phyloP scores from a whole-genome alignment of 2,329 filamentous ascomycete species.

The Cadophora luteo-olivacea region DNA sequence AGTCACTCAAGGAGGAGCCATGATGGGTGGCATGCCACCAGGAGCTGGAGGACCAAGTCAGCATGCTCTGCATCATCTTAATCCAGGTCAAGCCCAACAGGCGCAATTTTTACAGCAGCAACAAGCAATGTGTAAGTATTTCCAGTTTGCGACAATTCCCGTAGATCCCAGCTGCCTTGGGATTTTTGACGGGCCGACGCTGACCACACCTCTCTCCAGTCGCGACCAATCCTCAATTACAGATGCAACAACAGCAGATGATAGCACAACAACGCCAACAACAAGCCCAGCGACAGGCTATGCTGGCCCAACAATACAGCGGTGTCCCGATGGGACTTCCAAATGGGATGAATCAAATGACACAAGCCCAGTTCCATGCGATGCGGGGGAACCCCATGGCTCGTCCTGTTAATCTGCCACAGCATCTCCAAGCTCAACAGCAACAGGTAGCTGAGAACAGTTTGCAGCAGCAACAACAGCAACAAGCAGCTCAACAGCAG shows the following conservation, averaged over 20 bases:
- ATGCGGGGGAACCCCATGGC: slow-evolving; percentile 53
- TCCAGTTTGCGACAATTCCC: slow-evolving; percentile 3
- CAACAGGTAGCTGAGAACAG: slow-evolving; percentile 46
- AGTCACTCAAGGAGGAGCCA: slow-evolving; percentile 70
- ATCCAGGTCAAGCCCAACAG: slow-evolving; percentile 55
- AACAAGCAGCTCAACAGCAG: slow-evolving; percentile 45
- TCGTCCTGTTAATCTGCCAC: slow-evolving; percentile 53
- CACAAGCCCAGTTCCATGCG: slow-evolving; percentile 57
- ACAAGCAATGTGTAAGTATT: slow-evolving; percentile 42
- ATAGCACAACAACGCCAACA: slow-evolving; percentile 38
- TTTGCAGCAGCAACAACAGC: slow-evolving; percentile 50
- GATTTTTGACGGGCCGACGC: slow-evolving; percentile 16
- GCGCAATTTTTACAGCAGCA: slow-evolving; percentile 38
- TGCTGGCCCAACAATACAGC: slow-evolving; percentile 60
- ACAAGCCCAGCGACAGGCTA: slow-evolving; percentile 54
- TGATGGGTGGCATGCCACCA: slow-evolving; percentile 80
- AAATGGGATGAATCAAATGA: slow-evolving; percentile 60
- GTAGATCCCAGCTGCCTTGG: neutral
- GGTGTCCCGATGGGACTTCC: slow-evolving; percentile 60
- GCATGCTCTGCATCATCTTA: slow-evolving; percentile 76
- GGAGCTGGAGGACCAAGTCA: slow-evolving; percentile 63
- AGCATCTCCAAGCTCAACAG: slow-evolving; percentile 52
- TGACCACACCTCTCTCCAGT: slow-evolving; percentile 18
- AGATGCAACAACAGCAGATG: slow-evolving; percentile 45
- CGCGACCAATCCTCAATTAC: slow-evolving; percentile 20